Conservation (phyloP, 768 basidiomycete species). For the Porpolomopsis calyptriformis region DNA sequence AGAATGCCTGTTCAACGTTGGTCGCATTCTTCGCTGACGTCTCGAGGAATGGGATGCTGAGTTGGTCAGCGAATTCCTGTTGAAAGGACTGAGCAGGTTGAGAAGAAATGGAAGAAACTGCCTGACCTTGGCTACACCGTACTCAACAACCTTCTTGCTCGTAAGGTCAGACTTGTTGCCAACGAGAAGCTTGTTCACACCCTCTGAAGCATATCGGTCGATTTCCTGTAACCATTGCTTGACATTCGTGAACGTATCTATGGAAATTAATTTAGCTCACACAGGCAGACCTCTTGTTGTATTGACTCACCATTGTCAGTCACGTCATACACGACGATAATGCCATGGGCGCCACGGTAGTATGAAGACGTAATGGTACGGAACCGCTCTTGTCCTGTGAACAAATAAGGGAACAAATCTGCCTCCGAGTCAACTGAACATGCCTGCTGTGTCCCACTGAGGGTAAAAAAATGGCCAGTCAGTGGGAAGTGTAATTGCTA, state of each 20-base stretch:
- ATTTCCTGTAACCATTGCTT: slow-evolving; percentile 94
- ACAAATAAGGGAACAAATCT: slow-evolving; percentile 5
- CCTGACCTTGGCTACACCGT: slow-evolving; percentile 71
- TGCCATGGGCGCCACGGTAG: slow-evolving; percentile 97
- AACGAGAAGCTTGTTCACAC: slow-evolving; percentile 96
- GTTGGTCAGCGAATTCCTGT: slow-evolving; percentile 91
- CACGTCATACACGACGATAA: slow-evolving; percentile 97
- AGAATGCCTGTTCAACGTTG: slow-evolving; percentile 98
- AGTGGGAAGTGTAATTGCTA: not conserved
- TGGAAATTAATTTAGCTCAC: slow-evolving; percentile 5
- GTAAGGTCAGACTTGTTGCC: slow-evolving; percentile 99
- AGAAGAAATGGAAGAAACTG: not conserved
- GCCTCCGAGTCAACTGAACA: slow-evolving; percentile 10
- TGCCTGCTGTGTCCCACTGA: slow-evolving; percentile 97
- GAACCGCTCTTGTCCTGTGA: slow-evolving; percentile 89
- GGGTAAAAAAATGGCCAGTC: not conserved
- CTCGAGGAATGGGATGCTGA: slow-evolving; percentile 91
- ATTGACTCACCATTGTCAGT: slow-evolving; percentile 70
- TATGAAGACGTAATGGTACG: slow-evolving; percentile 99
- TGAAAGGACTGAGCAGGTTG: not conserved
- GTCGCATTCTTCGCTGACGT: slow-evolving; percentile 99
- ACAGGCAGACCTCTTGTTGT: not conserved
- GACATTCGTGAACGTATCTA: slow-evolving; percentile 90
- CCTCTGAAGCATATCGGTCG: slow-evolving; percentile 93
- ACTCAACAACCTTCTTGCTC: slow-evolving; percentile 92